Evolutionary conservation across 805 yeast species (phyloP).

Genomic region (Phaffomyces thermotolerans): DNA sequence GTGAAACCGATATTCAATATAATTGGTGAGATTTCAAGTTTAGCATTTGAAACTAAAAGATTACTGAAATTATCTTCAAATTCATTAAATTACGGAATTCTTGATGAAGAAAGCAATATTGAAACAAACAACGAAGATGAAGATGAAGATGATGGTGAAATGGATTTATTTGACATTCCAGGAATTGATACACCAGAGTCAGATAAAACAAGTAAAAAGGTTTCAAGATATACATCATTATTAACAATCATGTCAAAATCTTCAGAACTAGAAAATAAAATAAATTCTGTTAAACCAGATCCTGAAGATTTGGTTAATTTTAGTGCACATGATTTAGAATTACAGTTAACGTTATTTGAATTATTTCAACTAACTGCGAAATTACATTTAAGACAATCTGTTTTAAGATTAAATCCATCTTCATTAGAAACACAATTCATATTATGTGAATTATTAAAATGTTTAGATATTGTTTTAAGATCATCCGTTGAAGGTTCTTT

Average conservation of each 20-base stretch:
- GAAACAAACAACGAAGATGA: slow-evolving; percentile 7
- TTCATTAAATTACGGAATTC: slow-evolving; percentile 22
- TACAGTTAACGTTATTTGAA: slow-evolving; percentile 66
- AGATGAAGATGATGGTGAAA: slow-evolving; percentile 7
- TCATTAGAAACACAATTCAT: slow-evolving; percentile 57
- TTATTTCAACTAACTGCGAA: slow-evolving; percentile 63
- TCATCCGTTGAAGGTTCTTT: slow-evolving; percentile 64
- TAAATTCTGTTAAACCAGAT: slow-evolving; percentile 47
- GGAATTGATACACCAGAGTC: slow-evolving; percentile 21
- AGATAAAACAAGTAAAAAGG: slow-evolving; percentile 15
- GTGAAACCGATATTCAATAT: slow-evolving; percentile 60
- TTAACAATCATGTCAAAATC: slow-evolving; percentile 28
- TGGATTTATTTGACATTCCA: slow-evolving; percentile 15
- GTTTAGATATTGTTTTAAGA: slow-evolving; percentile 55
- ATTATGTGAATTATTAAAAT: slow-evolving; percentile 43
- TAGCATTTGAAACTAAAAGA: slow-evolving; percentile 47
- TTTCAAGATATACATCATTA: slow-evolving; percentile 28
- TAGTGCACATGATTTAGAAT: slow-evolving; percentile 44
- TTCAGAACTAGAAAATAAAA: slow-evolving; percentile 39
- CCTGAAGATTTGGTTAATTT: slow-evolving; percentile 35
- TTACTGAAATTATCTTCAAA: slow-evolving; percentile 24
- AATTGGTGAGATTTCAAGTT: slow-evolving; percentile 59
- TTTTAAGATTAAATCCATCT: slow-evolving; percentile 51
- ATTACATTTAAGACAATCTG: slow-evolving; percentile 60
- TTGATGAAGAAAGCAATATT: slow-evolving; percentile 15